Conservation (phyloP, 495 filamentous ascomycete genomes). For the Mycothermus thermophilus region DNA sequence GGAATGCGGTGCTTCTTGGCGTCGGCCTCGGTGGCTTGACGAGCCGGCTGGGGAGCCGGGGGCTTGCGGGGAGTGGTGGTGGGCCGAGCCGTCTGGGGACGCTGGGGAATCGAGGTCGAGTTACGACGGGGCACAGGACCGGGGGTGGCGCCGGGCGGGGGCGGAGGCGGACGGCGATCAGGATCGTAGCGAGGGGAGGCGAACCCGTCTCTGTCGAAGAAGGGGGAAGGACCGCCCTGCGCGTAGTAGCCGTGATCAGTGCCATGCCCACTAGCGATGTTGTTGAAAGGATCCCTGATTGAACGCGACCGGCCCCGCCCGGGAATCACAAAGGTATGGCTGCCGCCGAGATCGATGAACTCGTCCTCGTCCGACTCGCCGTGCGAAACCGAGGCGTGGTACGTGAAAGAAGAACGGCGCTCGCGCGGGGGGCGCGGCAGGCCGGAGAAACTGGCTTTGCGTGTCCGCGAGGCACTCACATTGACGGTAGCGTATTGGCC, state of each 20-base stretch:
- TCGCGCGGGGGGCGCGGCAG: conserved; percentile 28
- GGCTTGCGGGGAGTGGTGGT: conserved; percentile 23
- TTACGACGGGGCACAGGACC: conserved; percentile 33
- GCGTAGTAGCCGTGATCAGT: conserved; percentile 44
- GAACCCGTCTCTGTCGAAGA: conserved; percentile 28
- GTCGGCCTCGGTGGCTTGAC: conserved; percentile 75
- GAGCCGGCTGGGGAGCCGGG: conserved; percentile 17
- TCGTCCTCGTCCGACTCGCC: conserved; percentile 50
- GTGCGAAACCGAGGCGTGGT: conserved; percentile 37
- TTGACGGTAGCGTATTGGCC: conserved; percentile 43
- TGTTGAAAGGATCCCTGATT: conserved; percentile 23
- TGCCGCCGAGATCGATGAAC: conserved; percentile 37
- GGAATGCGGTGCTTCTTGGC: conserved; percentile 72
- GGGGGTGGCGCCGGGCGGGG: no score
- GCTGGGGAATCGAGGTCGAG: conserved; percentile 29
- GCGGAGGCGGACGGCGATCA: conserved; percentile 21
- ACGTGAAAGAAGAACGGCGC: conserved; percentile 38
- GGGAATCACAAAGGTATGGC: conserved; percentile 32
- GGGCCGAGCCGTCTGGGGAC: conserved; percentile 32
- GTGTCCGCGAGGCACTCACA: conserved; percentile 37
- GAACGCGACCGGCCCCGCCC: no score
- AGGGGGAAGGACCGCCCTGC: conserved; percentile 31
- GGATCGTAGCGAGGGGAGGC: conserved; percentile 30
- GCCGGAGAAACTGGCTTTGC: conserved; percentile 37
- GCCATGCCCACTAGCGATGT: conserved; percentile 37